phyloP scores from a whole-genome alignment of 306 rosid species.

The Senna siamea region DNA sequence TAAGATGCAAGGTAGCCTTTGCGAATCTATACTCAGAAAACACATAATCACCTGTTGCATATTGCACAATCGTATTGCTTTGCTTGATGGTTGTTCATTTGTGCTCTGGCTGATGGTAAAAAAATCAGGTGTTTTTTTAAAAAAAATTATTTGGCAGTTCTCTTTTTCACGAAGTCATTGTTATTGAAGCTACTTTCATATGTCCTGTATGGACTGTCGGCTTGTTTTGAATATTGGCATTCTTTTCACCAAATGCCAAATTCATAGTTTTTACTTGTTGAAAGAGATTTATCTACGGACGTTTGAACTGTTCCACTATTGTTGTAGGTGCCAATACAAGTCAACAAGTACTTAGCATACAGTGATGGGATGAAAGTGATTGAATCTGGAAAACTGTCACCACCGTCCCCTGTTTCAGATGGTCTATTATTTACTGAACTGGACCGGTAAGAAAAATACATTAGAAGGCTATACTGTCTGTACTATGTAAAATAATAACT shows the following conservation, averaged over 20 bases:
- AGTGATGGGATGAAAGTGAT: conserved; percentile 95
- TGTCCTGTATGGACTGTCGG: conserved; percentile 18
- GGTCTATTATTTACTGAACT: conserved; percentile 79
- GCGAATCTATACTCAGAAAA: background rate
- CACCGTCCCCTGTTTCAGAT: conserved; percentile 68
- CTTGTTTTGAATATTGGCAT: background rate
- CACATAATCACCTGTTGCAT: conserved; percentile 23
- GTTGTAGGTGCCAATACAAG: conserved; percentile 93
- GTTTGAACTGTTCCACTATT: conserved; percentile 8
- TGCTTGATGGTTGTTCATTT: conserved; percentile 20
- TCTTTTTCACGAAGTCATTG: background rate
- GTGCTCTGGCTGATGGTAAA: conserved; percentile 8
- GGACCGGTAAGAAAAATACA: conserved; percentile 61
- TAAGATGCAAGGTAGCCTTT: conserved; percentile 85
- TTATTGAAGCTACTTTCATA: conserved; percentile 11
- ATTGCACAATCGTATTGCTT: conserved; percentile 15
- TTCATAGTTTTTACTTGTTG: background rate
- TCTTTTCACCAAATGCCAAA: conserved; percentile 6
- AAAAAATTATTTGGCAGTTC: background rate
- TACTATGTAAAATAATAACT: too few species aligned
- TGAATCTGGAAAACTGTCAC: conserved; percentile 77
- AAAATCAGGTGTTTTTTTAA: background rate
- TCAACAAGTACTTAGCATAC: conserved; percentile 81
- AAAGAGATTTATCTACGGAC: background rate
- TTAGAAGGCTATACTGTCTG: background rate